Evolutionary conservation across 352 stramenopile species (phyloP).

Genomic region (Phytophthora lateralis): DNA sequence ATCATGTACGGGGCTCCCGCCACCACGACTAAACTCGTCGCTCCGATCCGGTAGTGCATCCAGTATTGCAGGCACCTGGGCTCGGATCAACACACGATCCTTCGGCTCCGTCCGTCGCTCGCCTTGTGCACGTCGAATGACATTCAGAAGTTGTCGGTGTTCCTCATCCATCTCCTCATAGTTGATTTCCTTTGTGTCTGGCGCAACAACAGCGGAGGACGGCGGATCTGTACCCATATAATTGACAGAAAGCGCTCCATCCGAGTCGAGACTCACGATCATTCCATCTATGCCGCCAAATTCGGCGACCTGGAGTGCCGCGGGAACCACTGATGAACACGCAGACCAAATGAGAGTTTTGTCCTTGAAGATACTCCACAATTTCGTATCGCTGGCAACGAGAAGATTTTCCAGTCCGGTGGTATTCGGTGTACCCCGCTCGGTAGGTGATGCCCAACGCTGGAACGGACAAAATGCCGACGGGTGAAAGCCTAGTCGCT

Average conservation of each 20-base stretch:
- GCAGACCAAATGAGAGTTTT: conserved; percentile 85
- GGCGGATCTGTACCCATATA: conserved; percentile 92
- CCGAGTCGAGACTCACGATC: conserved; percentile 79
- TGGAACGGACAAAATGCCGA: conserved; percentile 66
- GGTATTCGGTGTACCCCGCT: conserved; percentile 14
- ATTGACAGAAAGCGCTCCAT: conserved; percentile 77
- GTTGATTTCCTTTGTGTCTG: conserved; percentile 85
- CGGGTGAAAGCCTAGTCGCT: conserved; percentile 75
- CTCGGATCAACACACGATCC: conserved; percentile 75
- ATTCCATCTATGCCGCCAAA: conserved; percentile 83
- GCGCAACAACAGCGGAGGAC: conserved; percentile 66
- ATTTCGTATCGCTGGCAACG: conserved; percentile 70
- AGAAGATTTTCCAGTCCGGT: conserved; percentile 73
- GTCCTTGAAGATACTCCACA: conserved; percentile 83
- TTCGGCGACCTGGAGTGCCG: conserved; percentile 65
- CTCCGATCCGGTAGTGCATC: conserved; percentile 54
- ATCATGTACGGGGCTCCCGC: conserved; percentile 13
- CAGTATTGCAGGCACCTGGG: conserved; percentile 71
- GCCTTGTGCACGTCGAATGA: conserved; percentile 81
- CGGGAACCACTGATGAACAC: conserved; percentile 53
- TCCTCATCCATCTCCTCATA: conserved; percentile 93
- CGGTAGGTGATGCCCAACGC: conserved; percentile 23
- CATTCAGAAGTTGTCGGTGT: conserved; percentile 84
- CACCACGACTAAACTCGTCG: conserved; percentile 45
- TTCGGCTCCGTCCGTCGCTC: conserved; percentile 72